These are phyloP conservation scores for Russula sp. DNA, from an alignment of 768 basidiomycete species.

Conservation along the genomic window DNA sequence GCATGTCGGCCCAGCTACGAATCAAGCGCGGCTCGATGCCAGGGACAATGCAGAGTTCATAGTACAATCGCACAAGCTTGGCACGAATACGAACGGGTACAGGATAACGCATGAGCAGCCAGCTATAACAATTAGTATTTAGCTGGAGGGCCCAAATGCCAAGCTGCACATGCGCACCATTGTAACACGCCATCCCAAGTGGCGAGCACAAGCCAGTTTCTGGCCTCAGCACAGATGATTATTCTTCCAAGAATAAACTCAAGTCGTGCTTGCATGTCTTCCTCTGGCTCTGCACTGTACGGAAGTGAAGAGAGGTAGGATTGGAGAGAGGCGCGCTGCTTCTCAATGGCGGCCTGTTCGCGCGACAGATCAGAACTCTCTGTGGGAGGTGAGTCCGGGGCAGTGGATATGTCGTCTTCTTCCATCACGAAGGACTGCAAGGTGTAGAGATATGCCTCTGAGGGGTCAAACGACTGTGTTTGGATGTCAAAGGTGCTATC, in stretches of 20 bases:
- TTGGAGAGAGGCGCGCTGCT: conserved; percentile 53
- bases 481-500: conserved; percentile 7
- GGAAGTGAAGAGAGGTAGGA: conserved; percentile 63
- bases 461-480: conserved; percentile 1
- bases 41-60: conserved; percentile 69
- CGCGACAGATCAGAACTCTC: conserved; percentile 27
- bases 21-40: conserved; percentile 66
- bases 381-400: conserved; percentile 37
- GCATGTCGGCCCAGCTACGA: conserved; percentile 73
- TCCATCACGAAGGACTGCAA: conserved; percentile 37
- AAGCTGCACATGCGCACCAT: conserved; percentile 40
- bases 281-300: conserved; percentile 62
- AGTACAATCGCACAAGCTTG: conserved; percentile 68
- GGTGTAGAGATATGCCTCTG: conserved; percentile 11
- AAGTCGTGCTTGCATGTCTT: conserved; percentile 64
- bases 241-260: conserved; percentile 65
- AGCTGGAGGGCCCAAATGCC: background rate
- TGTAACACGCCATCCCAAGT: conserved; percentile 78
- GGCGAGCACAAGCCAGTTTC: conserved; percentile 66
- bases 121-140: conserved; percentile 36
- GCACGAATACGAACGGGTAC: conserved; percentile 61
- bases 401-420: conserved; percentile 39
- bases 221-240: conserved; percentile 59
- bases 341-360: conserved; percentile 37
- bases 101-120: conserved; percentile 78